These are phyloP conservation scores for Phytophthora ohioensis DNA, from an alignment of 352 stramenopile species.

Conservation along the genomic window DNA sequence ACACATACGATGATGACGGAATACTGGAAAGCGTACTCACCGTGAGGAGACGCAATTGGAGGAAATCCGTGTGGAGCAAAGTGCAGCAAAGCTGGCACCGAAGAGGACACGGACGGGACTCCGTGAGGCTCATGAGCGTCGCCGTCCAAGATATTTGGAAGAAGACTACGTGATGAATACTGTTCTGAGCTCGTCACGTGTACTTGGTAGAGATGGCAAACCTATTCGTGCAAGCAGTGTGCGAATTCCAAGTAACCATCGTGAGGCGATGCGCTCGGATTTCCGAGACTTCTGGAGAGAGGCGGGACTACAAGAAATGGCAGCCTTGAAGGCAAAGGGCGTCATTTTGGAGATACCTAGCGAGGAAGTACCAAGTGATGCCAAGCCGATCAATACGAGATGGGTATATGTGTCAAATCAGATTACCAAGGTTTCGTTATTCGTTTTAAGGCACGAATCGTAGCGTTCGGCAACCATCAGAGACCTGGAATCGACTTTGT, in stretches of 20 bases:
- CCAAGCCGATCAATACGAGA: neutral
- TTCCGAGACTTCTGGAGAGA: constrained; percentile 4
- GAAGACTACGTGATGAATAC: constrained; percentile 11
- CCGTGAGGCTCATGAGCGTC: constrained; percentile 7
- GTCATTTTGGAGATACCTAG: constrained; percentile 6
- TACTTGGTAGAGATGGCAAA: neutral
- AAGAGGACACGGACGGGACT: constrained; percentile 7
- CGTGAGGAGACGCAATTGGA: constrained; percentile 5
- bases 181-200: neutral
- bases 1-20: no score
- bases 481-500: constrained; percentile 1
- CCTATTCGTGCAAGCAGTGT: neutral
- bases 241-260: neutral
- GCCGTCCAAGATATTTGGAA: neutral
- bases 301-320: constrained; percentile 10
- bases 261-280: constrained; percentile 7
- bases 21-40: constrained; percentile 7
- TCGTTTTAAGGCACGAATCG: neutral
- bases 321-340: constrained; percentile 3
- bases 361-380: constrained; percentile 4
- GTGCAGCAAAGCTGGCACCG: neutral
- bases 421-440: neutral
- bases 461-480: neutral
- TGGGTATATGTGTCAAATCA: constrained; percentile 4
- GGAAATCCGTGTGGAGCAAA: constrained; percentile 1